These are phyloP conservation scores for Ceratopteris richardii DNA, from an alignment of 75 land plant species.

Conservation along the genomic window DNA sequence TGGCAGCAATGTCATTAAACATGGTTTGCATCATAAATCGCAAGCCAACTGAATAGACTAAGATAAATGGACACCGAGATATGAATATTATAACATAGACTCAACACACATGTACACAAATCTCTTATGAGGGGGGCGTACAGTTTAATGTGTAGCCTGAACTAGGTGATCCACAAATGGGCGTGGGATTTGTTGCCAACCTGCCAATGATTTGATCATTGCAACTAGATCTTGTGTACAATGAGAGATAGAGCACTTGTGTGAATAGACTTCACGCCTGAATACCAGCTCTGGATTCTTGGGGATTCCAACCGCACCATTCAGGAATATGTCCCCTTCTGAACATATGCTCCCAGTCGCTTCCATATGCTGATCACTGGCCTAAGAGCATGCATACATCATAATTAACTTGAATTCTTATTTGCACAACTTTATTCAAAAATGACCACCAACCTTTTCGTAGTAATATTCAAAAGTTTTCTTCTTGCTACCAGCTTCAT, in stretches of 20 bases:
- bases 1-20: too few relatives aligned
- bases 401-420: not conserved
- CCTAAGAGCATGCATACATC: conserved; percentile 33
- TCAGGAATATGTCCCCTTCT: conserved; percentile 72
- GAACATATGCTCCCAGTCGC: conserved; percentile 49
- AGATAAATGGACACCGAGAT: too few relatives aligned
- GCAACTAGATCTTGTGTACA: conserved; percentile 40
- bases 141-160: too few relatives aligned
- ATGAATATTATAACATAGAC: too few relatives aligned
- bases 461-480: conserved; percentile 57
- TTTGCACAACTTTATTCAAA: not conserved
- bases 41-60: too few relatives aligned
- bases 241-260: conserved; percentile 48
- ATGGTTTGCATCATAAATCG: too few relatives aligned
- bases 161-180: too few relatives aligned
- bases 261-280: conserved; percentile 48
- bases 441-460: conserved; percentile 60
- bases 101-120: too few relatives aligned
- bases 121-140: too few relatives aligned
- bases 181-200: conserved; percentile 49
- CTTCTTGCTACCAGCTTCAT: conserved; percentile 87
- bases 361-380: conserved; percentile 56
- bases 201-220: conserved; percentile 42
- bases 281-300: conserved; percentile 26
- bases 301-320: conserved; percentile 39